Percentiles rank a stretch among this genome's conserved stretches.
phyloP scores from a whole-genome alignment of 179 eudicot genomes.

The Drosera spatulata region DNA sequence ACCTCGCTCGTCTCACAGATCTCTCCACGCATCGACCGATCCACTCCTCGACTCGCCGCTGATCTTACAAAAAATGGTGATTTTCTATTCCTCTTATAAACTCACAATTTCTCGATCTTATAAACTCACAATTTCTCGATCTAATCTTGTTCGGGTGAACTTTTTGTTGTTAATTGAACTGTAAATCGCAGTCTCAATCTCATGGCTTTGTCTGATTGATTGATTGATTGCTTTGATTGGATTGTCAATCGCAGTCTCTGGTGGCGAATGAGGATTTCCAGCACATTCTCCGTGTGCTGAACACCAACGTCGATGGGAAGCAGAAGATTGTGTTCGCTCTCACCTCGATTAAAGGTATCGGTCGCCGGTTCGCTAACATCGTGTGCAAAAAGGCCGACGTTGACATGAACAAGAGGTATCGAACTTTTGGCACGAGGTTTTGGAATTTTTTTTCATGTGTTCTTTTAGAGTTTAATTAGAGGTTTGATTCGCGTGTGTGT shows the following conservation, averaged over 20 bases:
- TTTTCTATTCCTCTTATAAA: neutral
- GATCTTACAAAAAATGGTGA: neutral
- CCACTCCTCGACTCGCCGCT: too few relatives aligned
- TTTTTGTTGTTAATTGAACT: too few relatives aligned
- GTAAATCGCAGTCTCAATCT: too few relatives aligned
- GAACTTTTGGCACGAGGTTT: too few relatives aligned
- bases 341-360: slow-evolving; percentile 93
- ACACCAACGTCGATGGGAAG: slow-evolving; percentile 90
- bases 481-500: neutral
- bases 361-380: slow-evolving; percentile 77
- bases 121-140: too few relatives aligned
- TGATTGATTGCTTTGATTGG: neutral
- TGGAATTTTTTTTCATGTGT: neutral
- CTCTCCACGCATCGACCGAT: too few relatives aligned
- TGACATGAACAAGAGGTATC: slow-evolving; percentile 88
- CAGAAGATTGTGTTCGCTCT: slow-evolving; percentile 91
- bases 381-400: slow-evolving; percentile 85
- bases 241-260: slow-evolving; percentile 24
- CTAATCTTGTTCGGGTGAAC: too few relatives aligned
- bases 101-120: neutral
- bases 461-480: neutral
- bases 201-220: neutral
- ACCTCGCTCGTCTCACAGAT: too few relatives aligned
- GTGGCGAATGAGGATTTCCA: slow-evolving; percentile 60
- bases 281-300: slow-evolving; percentile 61